phyloP scores from a whole-genome alignment of 257 asterid species.

The Penstemon davidsonii region DNA sequence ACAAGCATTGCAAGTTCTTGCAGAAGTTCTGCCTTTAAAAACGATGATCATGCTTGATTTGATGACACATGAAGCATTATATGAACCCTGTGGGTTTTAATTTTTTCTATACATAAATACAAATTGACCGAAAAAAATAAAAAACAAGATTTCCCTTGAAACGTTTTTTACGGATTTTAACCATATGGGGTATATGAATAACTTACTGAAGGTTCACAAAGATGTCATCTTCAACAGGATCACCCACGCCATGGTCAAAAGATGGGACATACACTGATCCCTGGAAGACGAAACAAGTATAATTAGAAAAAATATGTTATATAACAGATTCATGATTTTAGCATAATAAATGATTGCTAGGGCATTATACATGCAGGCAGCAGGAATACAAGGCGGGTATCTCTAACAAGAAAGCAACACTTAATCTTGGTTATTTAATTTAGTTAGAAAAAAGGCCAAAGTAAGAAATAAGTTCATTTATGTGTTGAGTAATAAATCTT shows the following conservation, averaged over 20 bases:
- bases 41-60: conserved; percentile 15
- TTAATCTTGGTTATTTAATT: conserved; percentile 10
- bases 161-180: neutral
- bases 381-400: conserved; percentile 5
- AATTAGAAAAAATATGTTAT: neutral
- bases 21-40: conserved; percentile 15
- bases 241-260: conserved; percentile 95
- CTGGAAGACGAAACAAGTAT: conserved; percentile 39
- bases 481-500: no score
- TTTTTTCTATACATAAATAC: neutral
- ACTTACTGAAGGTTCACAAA: conserved; percentile 84
- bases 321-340: conserved; percentile 3
- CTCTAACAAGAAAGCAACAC: conserved; percentile 13
- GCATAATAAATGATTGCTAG: neutral
- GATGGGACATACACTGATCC: conserved; percentile 89
- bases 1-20: neutral
- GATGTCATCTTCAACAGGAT: conserved; percentile 92
- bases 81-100: no score
- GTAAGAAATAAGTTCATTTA: neutral
- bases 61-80: conserved; percentile 10
- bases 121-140: neutral
- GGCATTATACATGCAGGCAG: neutral
- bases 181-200: conserved; percentile 11
- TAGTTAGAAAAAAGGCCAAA: conserved; percentile 17
- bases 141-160: neutral